phyloP scores from a whole-genome alignment of 2,329 filamentous ascomycete species.

The Colletotrichum destructivum region DNA sequence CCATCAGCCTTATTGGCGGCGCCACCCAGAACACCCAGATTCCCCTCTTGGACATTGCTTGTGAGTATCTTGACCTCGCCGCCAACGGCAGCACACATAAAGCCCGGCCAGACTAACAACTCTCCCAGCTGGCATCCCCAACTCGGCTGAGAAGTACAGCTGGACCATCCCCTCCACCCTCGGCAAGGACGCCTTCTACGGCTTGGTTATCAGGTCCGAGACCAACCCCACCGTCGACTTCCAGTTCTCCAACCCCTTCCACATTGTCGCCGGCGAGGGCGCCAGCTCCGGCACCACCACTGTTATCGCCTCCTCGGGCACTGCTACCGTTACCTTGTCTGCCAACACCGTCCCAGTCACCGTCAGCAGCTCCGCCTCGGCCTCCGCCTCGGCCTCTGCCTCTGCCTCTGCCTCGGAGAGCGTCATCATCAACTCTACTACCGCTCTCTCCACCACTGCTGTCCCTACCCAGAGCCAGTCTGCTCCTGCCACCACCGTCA shows the following conservation, averaged over 20 bases:
- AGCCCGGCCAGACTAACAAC: slow-evolving; percentile 42
- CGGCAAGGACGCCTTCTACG: slow-evolving; percentile 66
- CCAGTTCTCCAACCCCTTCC: slow-evolving; percentile 77
- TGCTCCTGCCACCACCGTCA: slow-evolving; percentile 45
- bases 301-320: slow-evolving; percentile 46
- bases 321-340: slow-evolving; percentile 49
- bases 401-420: slow-evolving; percentile 45
- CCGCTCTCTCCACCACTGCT: slow-evolving; percentile 43
- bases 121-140: slow-evolving; percentile 61
- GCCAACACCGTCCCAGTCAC: slow-evolving; percentile 51
- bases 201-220: slow-evolving; percentile 69
- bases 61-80: slow-evolving; percentile 58
- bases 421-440: slow-evolving; percentile 46
- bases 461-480: slow-evolving; percentile 42
- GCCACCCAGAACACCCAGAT: slow-evolving; percentile 58
- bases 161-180: slow-evolving; percentile 67
- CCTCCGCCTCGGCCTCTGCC: slow-evolving; percentile 34
- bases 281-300: slow-evolving; percentile 45
- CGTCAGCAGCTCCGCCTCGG: slow-evolving; percentile 42
- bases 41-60: slow-evolving; percentile 59
- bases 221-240: slow-evolving; percentile 61
- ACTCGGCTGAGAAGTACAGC: slow-evolving; percentile 59
- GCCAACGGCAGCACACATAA: background rate
- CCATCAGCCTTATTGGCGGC: slow-evolving; percentile 71
- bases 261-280: slow-evolving; percentile 57